Conservation (phyloP, 495 filamentous ascomycete genomes). For the Aspergillus funiculosus region DNA sequence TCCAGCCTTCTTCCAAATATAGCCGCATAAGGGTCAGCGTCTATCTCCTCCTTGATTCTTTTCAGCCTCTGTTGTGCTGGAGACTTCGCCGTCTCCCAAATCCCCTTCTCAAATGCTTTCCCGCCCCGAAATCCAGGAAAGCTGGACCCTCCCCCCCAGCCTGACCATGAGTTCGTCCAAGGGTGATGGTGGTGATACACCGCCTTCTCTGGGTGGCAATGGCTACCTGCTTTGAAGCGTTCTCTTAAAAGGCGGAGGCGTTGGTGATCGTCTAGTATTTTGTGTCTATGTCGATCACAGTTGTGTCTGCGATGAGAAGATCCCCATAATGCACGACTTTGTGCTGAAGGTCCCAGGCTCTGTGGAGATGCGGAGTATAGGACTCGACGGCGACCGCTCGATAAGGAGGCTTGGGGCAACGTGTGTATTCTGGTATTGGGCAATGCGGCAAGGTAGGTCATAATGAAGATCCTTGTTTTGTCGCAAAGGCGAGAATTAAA, state of each 20-base stretch:
- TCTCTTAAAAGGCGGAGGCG: constrained; percentile 13
- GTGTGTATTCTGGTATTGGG: not conserved
- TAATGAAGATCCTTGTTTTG: not conserved
- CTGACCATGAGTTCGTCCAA: constrained; percentile 13
- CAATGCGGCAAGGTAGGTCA: not conserved
- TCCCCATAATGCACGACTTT: constrained; percentile 6
- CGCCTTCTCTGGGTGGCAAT: constrained; percentile 2
- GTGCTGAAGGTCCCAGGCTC: not conserved
- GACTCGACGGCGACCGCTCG: not conserved
- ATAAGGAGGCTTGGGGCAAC: not conserved
- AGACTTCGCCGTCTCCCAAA: constrained; percentile 20
- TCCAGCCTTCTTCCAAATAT: constrained; percentile 38
- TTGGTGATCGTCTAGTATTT: constrained; percentile 15
- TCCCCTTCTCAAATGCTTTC: constrained; percentile 5
- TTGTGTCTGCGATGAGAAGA: constrained; percentile 1
- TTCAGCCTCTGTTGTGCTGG: constrained; percentile 26
- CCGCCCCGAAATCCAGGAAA: constrained; percentile 13
- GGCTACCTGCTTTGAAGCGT: constrained; percentile 9
- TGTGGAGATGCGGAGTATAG: not conserved
- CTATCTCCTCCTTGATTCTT: constrained; percentile 31
- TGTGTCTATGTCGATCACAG: not conserved
- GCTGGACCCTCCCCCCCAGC: constrained; percentile 2
- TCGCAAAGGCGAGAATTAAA: too few relatives aligned
- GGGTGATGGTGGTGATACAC: constrained; percentile 7
- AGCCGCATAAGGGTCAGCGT: constrained; percentile 36